These are phyloP conservation scores for Fonsecaea monophora DNA, from an alignment of 2,329 filamentous ascomycete genomes.

Conservation along the genomic window DNA sequence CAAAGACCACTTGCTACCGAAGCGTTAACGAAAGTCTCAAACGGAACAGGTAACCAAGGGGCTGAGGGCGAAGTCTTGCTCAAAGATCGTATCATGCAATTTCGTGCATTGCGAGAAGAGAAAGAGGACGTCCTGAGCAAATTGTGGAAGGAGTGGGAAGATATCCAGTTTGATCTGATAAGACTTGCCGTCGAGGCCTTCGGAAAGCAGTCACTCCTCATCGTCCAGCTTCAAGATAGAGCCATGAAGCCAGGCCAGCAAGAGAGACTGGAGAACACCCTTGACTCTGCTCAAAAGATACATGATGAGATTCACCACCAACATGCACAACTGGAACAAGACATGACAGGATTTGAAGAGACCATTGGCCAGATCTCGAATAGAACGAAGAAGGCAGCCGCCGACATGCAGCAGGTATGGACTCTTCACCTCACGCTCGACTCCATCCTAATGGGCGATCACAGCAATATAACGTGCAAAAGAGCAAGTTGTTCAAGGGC, in stretches of 20 bases:
- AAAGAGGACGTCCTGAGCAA: conserved; percentile 27
- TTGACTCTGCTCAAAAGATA: conserved; percentile 13
- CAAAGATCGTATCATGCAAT: conserved; percentile 19
- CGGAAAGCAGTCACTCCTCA: conserved; percentile 26
- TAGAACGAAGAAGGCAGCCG: conserved; percentile 27
- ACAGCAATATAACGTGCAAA: conserved; percentile 31
- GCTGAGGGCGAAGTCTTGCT: conserved; percentile 22
- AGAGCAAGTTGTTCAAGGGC: conserved; percentile 30
- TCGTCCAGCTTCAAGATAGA: conserved; percentile 20
- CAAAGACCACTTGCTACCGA: conserved; percentile 27
- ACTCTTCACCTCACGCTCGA: neutral
- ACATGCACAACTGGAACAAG: conserved; percentile 18
- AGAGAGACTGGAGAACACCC: conserved; percentile 17
- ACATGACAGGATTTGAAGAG: conserved; percentile 23
- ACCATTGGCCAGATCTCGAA: conserved; percentile 22
- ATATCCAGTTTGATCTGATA: conserved; percentile 31
- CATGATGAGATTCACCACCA: conserved; percentile 5
- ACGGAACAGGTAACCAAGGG: neutral
- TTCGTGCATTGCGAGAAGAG: conserved; percentile 27
- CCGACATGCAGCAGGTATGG: conserved; percentile 34
- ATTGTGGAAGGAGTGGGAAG: conserved; percentile 37
- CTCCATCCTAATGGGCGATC: conserved; percentile 7
- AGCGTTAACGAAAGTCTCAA: conserved; percentile 17
- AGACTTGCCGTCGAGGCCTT: conserved; percentile 32
- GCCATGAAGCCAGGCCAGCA: conserved; percentile 27